phyloP scores from a whole-genome alignment of 2,329 filamentous ascomycete genomes.

The Annulohypoxylon truncatum region DNA sequence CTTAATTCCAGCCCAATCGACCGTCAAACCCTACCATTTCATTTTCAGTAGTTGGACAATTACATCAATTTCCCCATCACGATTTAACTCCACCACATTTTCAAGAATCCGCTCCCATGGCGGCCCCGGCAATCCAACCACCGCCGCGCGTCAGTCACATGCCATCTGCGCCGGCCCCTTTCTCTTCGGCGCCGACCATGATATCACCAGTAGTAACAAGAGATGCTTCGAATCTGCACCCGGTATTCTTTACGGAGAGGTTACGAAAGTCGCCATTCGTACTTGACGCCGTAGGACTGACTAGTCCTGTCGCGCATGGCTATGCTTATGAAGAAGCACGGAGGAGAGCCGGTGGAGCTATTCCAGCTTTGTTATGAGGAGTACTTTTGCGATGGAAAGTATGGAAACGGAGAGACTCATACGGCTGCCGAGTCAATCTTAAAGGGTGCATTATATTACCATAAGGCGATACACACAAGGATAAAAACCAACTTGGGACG shows the following conservation, averaged over 20 bases:
- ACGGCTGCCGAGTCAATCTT: background rate
- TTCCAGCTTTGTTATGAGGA: conserved; percentile 54
- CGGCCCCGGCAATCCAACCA: conserved; percentile 18
- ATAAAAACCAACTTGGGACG: background rate
- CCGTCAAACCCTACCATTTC: conserved; percentile 3
- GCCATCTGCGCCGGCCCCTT: background rate
- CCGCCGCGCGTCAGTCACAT: conserved; percentile 23
- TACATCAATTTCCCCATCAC: conserved; percentile 1
- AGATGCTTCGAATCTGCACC: conserved; percentile 72
- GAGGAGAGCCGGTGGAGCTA: conserved; percentile 45
- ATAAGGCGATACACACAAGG: background rate
- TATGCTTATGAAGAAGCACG: conserved; percentile 67
- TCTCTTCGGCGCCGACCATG: background rate
- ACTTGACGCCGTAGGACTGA: conserved; percentile 39
- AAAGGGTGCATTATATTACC: background rate
- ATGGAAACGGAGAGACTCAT: background rate
- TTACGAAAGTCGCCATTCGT: conserved; percentile 66
- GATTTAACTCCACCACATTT: background rate
- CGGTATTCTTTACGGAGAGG: conserved; percentile 79
- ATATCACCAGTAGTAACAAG: conserved; percentile 15
- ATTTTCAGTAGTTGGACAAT: background rate
- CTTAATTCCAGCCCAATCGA: background rate
- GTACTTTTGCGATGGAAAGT: background rate
- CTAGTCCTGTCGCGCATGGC: conserved; percentile 67
- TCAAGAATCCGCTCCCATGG: conserved; percentile 5